Evolutionary conservation across 768 basidiomycete species (phyloP).

Genomic region (Hebeloma cylindrosporum): DNA sequence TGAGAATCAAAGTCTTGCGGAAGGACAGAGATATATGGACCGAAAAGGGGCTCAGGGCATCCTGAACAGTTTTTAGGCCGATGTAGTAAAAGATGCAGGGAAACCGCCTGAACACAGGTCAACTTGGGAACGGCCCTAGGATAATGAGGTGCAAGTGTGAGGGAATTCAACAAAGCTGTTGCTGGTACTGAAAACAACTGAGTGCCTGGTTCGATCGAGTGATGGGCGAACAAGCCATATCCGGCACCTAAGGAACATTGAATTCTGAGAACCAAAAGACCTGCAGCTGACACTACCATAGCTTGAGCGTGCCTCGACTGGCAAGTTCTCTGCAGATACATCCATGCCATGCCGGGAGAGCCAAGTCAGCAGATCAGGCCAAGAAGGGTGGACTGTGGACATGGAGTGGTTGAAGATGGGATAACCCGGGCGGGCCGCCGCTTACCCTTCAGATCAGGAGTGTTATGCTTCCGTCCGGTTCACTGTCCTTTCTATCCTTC

Average conservation of each 20-base stretch:
- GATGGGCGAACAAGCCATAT: constrained; percentile 63
- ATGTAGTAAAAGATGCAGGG: constrained; percentile 77
- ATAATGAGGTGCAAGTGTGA: constrained; percentile 65
- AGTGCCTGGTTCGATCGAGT: constrained; percentile 45
- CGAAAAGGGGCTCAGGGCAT: constrained; percentile 57
- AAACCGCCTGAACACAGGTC: constrained; percentile 73
- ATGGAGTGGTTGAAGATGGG: no score
- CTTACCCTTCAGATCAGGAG: constrained; percentile 16
- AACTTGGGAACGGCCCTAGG: constrained; percentile 38
- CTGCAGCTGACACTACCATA: constrained; percentile 42
- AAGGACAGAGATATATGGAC: constrained; percentile 78
- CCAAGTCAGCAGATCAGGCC: constrained; percentile 55
- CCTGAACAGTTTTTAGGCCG: constrained; percentile 41
- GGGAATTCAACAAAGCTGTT: constrained; percentile 66
- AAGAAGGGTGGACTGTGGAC: constrained; percentile 38
- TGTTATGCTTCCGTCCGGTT: constrained; percentile 5
- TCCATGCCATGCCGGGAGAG: constrained; percentile 48
- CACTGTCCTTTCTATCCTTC: constrained; percentile 7
- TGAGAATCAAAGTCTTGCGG: constrained; percentile 74
- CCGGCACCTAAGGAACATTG: constrained; percentile 51
- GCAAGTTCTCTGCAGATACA: constrained; percentile 35
- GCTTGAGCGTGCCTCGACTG: constrained; percentile 51
- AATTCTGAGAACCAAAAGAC: constrained; percentile 2
- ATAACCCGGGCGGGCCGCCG: no score
- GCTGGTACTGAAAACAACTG: constrained; percentile 72